Evolutionary conservation across 805 yeast species (phyloP).

Genomic region (Starmerella sirachaensis): DNA sequence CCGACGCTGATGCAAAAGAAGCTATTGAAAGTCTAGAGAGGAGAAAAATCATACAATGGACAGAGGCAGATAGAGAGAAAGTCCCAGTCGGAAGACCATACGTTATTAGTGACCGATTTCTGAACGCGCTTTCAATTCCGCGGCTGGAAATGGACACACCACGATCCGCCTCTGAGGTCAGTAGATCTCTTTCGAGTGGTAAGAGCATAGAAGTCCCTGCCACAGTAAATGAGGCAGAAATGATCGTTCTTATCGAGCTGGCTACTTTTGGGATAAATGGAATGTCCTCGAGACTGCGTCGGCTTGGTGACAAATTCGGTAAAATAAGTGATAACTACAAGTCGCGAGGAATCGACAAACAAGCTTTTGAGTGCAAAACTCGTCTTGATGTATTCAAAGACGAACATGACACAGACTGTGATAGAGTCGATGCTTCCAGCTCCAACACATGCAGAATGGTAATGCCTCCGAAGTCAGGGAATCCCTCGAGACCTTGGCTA

Average conservation of each 20-base stretch:
- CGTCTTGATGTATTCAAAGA: neutral
- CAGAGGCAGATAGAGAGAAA: conserved; percentile 26
- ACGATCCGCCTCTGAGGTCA: conserved; percentile 37
- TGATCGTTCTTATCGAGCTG: conserved; percentile 49
- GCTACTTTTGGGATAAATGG: conserved; percentile 8
- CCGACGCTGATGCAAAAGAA: conserved; percentile 37
- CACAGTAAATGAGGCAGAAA: conserved; percentile 48
- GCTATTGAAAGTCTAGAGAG: conserved; percentile 42
- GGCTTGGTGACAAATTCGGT: conserved; percentile 16
- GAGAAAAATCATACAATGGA: conserved; percentile 32
- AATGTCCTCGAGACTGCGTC: neutral
- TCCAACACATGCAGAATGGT: neutral
- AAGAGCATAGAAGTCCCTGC: conserved; percentile 34
- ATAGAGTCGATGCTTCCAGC: neutral
- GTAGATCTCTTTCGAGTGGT: conserved; percentile 33
- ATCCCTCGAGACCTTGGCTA: conserved; percentile 9
- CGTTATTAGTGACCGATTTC: conserved; percentile 43
- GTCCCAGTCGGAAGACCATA: conserved; percentile 40
- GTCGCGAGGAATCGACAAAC: conserved; percentile 53
- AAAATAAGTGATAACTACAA: conserved; percentile 35
- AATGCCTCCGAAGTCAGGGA: conserved; percentile 1
- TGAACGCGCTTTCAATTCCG: conserved; percentile 29
- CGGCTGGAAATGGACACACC: conserved; percentile 34
- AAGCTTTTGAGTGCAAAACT: conserved; percentile 7
- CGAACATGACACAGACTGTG: neutral